phyloP scores from a whole-genome alignment of 1,284 basidiomycete species.

The Pseudozyma flocculosa region DNA sequence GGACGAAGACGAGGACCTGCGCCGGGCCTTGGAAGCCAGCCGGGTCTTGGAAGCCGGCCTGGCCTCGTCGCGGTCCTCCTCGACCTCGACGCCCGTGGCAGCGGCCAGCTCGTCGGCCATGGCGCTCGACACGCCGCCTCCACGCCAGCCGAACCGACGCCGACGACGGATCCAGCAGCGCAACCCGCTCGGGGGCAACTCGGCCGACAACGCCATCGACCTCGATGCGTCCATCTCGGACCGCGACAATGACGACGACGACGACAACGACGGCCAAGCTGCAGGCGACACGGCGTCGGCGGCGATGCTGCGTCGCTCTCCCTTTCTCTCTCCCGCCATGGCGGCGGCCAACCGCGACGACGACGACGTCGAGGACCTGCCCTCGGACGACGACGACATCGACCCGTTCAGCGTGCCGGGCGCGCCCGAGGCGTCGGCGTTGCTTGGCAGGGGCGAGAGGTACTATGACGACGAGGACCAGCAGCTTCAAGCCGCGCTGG shows the following conservation, averaged over 20 bases:
- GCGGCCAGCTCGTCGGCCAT: constrained; percentile 5
- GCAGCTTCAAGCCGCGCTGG: constrained; percentile 48
- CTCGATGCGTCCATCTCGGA: not conserved
- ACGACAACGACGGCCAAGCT: too few relatives aligned
- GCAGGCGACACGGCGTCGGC: too few relatives aligned
- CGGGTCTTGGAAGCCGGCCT: constrained; percentile 17
- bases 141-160: not conserved
- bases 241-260: too few relatives aligned
- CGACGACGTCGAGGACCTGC: constrained; percentile 26
- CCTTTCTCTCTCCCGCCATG: constrained; percentile 35
- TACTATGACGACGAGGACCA: constrained; percentile 51
- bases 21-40: constrained; percentile 34
- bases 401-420: constrained; percentile 33
- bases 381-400: constrained; percentile 25
- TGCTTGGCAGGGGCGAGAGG: constrained; percentile 31
- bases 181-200: not conserved
- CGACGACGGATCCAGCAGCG: not conserved
- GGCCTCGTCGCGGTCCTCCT: constrained; percentile 2
- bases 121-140: not conserved
- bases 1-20: constrained; percentile 24
- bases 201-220: constrained; percentile 28
- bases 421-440: constrained; percentile 31
- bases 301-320: constrained; percentile 24
- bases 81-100: not conserved
- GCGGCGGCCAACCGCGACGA: constrained; percentile 27